phyloP scores from a whole-genome alignment of 2,329 filamentous ascomycete genomes.

The Penicillium janthinellum region DNA sequence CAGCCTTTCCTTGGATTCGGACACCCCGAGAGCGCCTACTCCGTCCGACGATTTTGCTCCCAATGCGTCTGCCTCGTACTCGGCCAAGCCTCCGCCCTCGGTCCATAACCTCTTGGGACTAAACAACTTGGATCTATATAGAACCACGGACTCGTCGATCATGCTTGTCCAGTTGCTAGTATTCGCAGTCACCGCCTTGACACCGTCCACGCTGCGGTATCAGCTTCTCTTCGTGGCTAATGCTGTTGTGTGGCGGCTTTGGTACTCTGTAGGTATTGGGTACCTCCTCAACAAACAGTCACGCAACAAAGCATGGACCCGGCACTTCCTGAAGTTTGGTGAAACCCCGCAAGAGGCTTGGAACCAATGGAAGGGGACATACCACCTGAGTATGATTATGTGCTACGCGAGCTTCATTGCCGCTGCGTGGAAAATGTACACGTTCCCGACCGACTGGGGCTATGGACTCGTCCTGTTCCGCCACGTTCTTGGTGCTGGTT shows the following conservation, averaged over 20 bases:
- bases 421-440: constrained; percentile 96
- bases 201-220: constrained; percentile 73
- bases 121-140: constrained; percentile 82
- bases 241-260: constrained; percentile 80
- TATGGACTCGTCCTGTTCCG: constrained; percentile 83
- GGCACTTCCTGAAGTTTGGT: constrained; percentile 96
- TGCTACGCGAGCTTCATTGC: constrained; percentile 87
- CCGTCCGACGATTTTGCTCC: constrained; percentile 38
- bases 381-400: constrained; percentile 88
- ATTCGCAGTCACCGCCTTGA: constrained; percentile 70
- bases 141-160: constrained; percentile 80
- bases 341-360: constrained; percentile 89
- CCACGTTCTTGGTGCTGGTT: constrained; percentile 77
- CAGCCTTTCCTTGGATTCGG: constrained; percentile 32
- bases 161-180: constrained; percentile 77
- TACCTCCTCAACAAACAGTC: constrained; percentile 84
- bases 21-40: constrained; percentile 37
- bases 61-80: constrained; percentile 44
- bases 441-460: constrained; percentile 79
- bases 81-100: constrained; percentile 60
- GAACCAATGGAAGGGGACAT: constrained; percentile 96
- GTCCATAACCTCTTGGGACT: constrained; percentile 84
- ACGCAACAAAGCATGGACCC: constrained; percentile 88
- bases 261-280: constrained; percentile 88
- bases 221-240: constrained; percentile 80